A percentile compares a stretch with the other conserved stretches of the same genome.
These are phyloP conservation scores for Phytopythium kandeliae DNA, from an alignment of 352 stramenopile genomes.

Conservation along the genomic window DNA sequence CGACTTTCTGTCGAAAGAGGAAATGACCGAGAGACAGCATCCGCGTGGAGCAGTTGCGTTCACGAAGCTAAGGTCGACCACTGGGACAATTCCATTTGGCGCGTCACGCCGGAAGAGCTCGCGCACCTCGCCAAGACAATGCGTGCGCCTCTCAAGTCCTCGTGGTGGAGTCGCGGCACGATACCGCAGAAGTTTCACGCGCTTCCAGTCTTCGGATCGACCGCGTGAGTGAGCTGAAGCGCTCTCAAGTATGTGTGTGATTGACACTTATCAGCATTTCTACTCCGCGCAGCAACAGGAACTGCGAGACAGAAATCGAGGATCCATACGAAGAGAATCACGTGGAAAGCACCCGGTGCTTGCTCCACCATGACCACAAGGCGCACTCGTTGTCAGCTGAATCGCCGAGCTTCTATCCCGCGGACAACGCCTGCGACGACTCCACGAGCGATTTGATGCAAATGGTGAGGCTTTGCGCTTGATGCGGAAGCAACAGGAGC, in stretches of 20 bases:
- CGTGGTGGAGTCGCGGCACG: not conserved
- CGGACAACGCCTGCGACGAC: conserved; percentile 8
- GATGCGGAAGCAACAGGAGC: not conserved
- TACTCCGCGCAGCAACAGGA: not conserved
- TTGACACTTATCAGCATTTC: not conserved
- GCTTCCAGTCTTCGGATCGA: conserved; percentile 15
- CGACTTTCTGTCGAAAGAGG: not conserved
- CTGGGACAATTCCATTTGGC: conserved; percentile 24
- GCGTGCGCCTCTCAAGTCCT: not conserved
- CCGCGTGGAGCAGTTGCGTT: not conserved
- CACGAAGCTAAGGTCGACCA: not conserved
- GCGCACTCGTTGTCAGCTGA: conserved; percentile 27
- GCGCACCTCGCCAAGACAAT: conserved; percentile 9
- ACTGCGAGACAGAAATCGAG: not conserved
- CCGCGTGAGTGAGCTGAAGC: not conserved
- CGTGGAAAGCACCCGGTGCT: not conserved
- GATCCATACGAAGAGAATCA: not conserved
- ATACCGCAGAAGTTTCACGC: conserved; percentile 28
- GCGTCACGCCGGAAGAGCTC: conserved; percentile 22
- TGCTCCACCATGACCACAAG: conserved; percentile 17
- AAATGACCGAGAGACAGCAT: not conserved
- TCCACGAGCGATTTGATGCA: conserved; percentile 23
- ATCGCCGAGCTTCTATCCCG: conserved; percentile 37
- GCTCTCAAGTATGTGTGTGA: not conserved
- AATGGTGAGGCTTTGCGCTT: conserved; percentile 16